Conservation (phyloP, 2,329 filamentous ascomycete species). For the Graphilbum ipis-grandicollis region DNA sequence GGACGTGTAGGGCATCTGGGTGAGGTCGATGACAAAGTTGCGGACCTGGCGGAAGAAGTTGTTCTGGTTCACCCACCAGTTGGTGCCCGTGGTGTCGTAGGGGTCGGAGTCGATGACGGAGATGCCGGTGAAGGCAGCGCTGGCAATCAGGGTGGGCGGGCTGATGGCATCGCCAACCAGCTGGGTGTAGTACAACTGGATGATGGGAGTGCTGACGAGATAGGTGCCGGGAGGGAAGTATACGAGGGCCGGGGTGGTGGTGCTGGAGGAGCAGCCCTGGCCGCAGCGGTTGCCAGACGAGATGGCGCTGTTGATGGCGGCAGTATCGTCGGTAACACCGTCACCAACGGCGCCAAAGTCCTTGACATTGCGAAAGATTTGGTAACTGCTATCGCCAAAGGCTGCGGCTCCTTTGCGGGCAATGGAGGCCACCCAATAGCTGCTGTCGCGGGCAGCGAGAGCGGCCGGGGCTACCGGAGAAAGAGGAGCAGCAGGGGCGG, state of each 20-base stretch:
- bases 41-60: slow-evolving; percentile 75
- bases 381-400: slow-evolving; percentile 43
- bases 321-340: slow-evolving; percentile 63
- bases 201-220: slow-evolving; percentile 58
- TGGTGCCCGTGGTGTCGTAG: slow-evolving; percentile 49
- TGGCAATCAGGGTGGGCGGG: slow-evolving; percentile 59
- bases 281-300: slow-evolving; percentile 66
- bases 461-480: no score
- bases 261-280: slow-evolving; percentile 64
- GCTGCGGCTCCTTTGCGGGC: slow-evolving; percentile 50
- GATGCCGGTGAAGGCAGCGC: slow-evolving; percentile 60
- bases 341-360: slow-evolving; percentile 58
- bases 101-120: slow-evolving; percentile 80
- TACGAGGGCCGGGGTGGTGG: slow-evolving; percentile 67
- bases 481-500: no score
- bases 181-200: slow-evolving; percentile 87
- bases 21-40: slow-evolving; percentile 68
- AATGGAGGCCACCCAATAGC: slow-evolving; percentile 59
- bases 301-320: slow-evolving; percentile 73
- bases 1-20: slow-evolving; percentile 37
- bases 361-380: slow-evolving; percentile 61
- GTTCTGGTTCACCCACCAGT: slow-evolving; percentile 67
- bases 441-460: no score
- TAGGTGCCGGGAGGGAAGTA: slow-evolving; percentile 90
- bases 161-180: slow-evolving; percentile 65